Evolutionary conservation across 73 alveolate species (phyloP).

Genomic region (Tetrahymena borealis): DNA sequence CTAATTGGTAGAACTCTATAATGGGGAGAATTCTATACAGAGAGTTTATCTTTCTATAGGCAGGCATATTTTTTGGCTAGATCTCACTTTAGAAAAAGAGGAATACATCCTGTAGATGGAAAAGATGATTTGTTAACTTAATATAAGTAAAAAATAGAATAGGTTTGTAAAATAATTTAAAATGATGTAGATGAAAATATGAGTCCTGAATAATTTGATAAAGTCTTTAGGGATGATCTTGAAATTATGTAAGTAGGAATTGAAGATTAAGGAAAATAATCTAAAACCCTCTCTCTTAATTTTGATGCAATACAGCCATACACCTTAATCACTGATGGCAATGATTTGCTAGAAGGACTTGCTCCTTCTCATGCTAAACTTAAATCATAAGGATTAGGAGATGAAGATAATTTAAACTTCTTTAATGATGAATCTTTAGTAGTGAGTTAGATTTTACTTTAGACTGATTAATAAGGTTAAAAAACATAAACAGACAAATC

Average conservation of each 20-base stretch:
- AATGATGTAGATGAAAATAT: not conserved
- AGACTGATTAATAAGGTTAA: not conserved
- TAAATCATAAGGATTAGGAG: not conserved
- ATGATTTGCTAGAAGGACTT: not conserved
- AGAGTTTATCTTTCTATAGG: not conserved
- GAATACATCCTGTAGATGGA: not conserved
- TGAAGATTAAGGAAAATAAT: not conserved
- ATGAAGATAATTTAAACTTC: not conserved
- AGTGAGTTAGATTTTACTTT: not conserved
- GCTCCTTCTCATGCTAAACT: not conserved
- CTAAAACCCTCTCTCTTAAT: not conserved
- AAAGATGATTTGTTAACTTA: not conserved
- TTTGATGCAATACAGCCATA: not conserved
- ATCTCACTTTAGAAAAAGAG: not conserved
- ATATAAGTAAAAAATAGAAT: not conserved
- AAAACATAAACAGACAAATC: not conserved
- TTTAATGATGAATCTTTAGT: not conserved
- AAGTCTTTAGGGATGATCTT: not conserved
- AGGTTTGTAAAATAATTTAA: not conserved
- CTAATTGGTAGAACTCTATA: not conserved
- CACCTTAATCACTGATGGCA: not conserved
- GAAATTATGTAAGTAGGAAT: not conserved
- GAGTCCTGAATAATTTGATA: not conserved
- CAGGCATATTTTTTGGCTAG: not conserved
- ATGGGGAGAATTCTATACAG: not conserved